phyloP scores from a whole-genome alignment of 768 basidiomycete species.

The Boletales sp. region DNA sequence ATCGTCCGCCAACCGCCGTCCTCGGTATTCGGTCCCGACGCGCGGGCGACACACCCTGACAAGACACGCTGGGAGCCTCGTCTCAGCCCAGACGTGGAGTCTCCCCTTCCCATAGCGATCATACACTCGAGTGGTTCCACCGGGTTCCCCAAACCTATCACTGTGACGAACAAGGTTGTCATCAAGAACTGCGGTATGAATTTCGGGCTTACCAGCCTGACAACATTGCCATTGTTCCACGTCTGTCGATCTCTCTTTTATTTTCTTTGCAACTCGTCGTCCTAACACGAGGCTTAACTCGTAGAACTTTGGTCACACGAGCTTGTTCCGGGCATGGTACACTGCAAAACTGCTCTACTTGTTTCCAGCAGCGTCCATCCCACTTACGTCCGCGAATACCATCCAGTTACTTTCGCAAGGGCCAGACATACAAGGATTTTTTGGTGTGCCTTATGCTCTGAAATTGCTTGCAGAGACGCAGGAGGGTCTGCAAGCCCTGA shows the following conservation, averaged over 20 bases:
- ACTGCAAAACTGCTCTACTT: conserved; percentile 40
- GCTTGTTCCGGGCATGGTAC: conserved; percentile 42
- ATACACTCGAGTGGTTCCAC: conserved; percentile 35
- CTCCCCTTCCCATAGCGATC: conserved; percentile 17
- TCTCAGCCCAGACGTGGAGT: conserved; percentile 20
- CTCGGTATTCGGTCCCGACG: conserved; percentile 10
- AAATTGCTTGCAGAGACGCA: conserved; percentile 47
- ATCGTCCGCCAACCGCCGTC: conserved; percentile 22
- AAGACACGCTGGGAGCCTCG: conserved; percentile 20
- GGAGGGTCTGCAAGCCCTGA: conserved; percentile 41
- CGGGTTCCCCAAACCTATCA: conserved; percentile 47
- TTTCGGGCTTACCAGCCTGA: conserved; percentile 17
- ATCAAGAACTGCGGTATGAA: conserved; percentile 35
- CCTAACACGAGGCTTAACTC: background rate
- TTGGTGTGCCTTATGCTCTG: conserved; percentile 36
- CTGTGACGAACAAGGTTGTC: conserved; percentile 33
- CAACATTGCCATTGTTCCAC: conserved; percentile 31
- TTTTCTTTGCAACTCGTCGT: too few relatives aligned
- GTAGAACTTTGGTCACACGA: conserved; percentile 21
- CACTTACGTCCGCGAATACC: conserved; percentile 45
- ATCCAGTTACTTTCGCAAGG: conserved; percentile 34
- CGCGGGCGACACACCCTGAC: conserved; percentile 14
- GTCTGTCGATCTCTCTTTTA: conserved; percentile 18
- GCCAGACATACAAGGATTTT: conserved; percentile 31
- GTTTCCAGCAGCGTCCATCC: conserved; percentile 37